These are phyloP conservation scores for Lonicera japonica DNA, from an alignment of 129 eudicot genomes.

Conservation along the genomic window DNA sequence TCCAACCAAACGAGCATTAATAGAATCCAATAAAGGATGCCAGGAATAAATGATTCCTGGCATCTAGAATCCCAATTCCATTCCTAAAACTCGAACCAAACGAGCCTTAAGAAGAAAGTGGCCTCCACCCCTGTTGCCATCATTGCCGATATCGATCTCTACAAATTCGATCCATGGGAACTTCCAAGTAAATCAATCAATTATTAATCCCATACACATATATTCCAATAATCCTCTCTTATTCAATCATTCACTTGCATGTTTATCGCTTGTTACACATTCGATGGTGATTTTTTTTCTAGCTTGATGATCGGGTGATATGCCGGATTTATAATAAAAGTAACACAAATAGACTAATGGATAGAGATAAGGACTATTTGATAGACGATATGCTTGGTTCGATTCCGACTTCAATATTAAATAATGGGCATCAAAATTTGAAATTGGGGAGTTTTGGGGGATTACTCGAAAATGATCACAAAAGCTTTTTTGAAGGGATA, in stretches of 20 bases:
- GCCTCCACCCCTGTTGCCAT: conserved; percentile 64
- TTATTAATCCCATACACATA: no score
- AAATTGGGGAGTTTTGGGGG: conserved; percentile 24
- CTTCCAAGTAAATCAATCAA: conserved; percentile 49
- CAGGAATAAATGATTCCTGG: no score
- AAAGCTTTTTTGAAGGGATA: conserved; percentile 29
- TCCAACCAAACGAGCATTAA: no score
- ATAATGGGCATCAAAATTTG: conserved; percentile 9
- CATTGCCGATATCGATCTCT: conserved; percentile 84
- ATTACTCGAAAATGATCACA: conserved; percentile 46
- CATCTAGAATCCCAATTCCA: no score
- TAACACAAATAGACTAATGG: conserved; percentile 57
- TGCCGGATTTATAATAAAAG: conserved; percentile 92
- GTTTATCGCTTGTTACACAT: no score
- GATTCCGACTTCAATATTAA: conserved; percentile 33
- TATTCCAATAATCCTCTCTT: background rate
- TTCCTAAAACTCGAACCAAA: no score
- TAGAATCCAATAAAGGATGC: no score
- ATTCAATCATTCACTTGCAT: no score
- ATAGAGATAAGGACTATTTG: conserved; percentile 45
- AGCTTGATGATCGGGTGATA: conserved; percentile 95
- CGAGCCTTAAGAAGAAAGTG: conserved; percentile 56
- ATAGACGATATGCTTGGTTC: conserved; percentile 36
- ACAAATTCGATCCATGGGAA: conserved; percentile 94
- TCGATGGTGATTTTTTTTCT: background rate